Evolutionary conservation across 768 basidiomycete species (phyloP).

Genomic region (Leucogyrophana mollusca): DNA sequence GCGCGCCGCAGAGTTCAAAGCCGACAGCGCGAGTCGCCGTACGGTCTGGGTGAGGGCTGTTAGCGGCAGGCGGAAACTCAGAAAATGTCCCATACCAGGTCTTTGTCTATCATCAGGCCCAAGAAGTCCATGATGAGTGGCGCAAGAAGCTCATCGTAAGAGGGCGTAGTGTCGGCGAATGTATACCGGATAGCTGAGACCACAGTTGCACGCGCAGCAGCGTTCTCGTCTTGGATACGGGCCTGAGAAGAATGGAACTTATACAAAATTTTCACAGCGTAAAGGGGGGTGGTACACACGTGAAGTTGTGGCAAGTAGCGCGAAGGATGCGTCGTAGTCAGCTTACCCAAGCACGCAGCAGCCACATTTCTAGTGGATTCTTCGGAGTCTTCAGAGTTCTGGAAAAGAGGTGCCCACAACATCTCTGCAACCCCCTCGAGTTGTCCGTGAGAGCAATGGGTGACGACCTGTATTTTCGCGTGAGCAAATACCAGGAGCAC

Average conservation of each 20-base stretch:
- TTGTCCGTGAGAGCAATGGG: conserved; percentile 83
- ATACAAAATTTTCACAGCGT: not conserved
- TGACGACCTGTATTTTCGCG: conserved; percentile 64
- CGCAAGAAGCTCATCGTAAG: conserved; percentile 89
- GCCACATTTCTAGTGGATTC: conserved; percentile 94
- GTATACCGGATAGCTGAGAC: conserved; percentile 90
- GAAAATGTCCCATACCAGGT: conserved; percentile 66
- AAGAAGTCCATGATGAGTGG: conserved; percentile 90
- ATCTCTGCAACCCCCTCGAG: conserved; percentile 84
- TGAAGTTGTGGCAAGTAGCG: conserved; percentile 93
- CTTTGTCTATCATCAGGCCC: conserved; percentile 83
- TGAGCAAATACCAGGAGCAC: not conserved
- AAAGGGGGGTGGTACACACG: conserved; percentile 38
- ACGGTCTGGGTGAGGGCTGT: conserved; percentile 83
- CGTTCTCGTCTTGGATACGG: conserved; percentile 64
- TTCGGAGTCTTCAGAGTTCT: conserved; percentile 85
- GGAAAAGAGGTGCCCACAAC: conserved; percentile 91
- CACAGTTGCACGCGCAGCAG: conserved; percentile 81
- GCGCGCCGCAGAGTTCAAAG: conserved; percentile 92
- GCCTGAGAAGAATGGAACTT: conserved; percentile 39
- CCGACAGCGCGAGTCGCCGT: conserved; percentile 83
- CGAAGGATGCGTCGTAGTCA: conserved; percentile 88
- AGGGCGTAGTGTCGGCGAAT: conserved; percentile 81
- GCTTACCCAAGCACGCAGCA: conserved; percentile 93
- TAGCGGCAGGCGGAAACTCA: not conserved